Percentiles rank a stretch among this genome's conserved stretches.
Evolutionary conservation across 2,329 filamentous ascomycete species (phyloP).

Genomic region (Fusarium keratoplasticum): DNA sequence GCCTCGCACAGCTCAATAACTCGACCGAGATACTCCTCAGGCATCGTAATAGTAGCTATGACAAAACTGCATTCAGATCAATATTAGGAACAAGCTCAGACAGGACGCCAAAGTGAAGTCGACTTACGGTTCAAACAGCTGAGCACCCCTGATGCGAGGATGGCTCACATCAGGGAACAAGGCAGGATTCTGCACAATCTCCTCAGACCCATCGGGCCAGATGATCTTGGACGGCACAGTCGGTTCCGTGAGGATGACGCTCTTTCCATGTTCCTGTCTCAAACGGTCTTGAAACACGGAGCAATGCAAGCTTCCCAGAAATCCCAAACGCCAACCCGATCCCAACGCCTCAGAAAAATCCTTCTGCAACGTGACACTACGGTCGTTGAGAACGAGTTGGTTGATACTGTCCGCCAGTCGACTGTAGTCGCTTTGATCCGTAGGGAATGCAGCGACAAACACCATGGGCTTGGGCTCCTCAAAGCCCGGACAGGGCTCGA

Average conservation of each 20-base stretch:
- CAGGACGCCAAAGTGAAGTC: no score
- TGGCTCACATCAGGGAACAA: slow-evolving; percentile 81
- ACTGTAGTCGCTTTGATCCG: slow-evolving; percentile 87
- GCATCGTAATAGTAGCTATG: slow-evolving; percentile 85
- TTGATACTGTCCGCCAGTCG: slow-evolving; percentile 94
- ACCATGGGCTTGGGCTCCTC: slow-evolving; percentile 99
- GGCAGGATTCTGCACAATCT: slow-evolving; percentile 85
- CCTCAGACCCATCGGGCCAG: slow-evolving; percentile 81
- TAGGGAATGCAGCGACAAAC: slow-evolving; percentile 95
- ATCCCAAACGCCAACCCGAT: slow-evolving; percentile 93
- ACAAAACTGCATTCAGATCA: slow-evolving; percentile 66
- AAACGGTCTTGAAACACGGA: slow-evolving; percentile 98
- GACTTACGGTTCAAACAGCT: slow-evolving; percentile 64
- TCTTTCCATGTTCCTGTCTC: slow-evolving; percentile 92
- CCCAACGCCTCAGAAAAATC: slow-evolving; percentile 94
- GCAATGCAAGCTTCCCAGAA: slow-evolving; percentile 95
- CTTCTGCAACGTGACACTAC: slow-evolving; percentile 93
- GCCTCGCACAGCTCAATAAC: slow-evolving; percentile 95
- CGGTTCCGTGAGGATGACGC: slow-evolving; percentile 96
- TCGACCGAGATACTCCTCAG: slow-evolving; percentile 92
- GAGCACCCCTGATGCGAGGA: slow-evolving; percentile 56
- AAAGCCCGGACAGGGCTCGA: slow-evolving; percentile 89
- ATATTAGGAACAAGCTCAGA: background rate
- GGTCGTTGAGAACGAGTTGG: slow-evolving; percentile 93
- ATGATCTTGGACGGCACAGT: slow-evolving; percentile 91